Evolutionary conservation across 441 rosid species (phyloP).

Genomic region (Kokia cookei): DNA sequence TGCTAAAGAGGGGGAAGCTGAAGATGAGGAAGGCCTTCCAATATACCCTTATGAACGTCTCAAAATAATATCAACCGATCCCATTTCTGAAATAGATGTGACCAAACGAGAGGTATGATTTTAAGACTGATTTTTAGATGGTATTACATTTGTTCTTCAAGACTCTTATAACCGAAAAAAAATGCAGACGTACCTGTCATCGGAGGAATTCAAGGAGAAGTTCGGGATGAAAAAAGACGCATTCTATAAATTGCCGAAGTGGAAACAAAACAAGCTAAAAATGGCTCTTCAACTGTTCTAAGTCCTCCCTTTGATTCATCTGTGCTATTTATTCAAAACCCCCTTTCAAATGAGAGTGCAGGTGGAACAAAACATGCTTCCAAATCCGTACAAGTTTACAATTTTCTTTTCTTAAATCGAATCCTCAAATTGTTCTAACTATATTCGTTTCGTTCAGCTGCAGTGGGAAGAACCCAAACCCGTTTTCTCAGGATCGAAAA

Average conservation of each 20-base stretch:
- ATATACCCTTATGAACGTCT: slow-evolving; percentile 78
- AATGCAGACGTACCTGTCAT: slow-evolving; percentile 74
- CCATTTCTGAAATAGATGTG: slow-evolving; percentile 71
- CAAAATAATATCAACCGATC: slow-evolving; percentile 56
- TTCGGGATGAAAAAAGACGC: slow-evolving; percentile 81
- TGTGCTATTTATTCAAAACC: slow-evolving; percentile 13
- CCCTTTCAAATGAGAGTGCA: slow-evolving; percentile 23
- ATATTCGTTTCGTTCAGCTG: slow-evolving; percentile 13
- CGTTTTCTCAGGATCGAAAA: slow-evolving; percentile 29
- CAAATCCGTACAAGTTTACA: slow-evolving; percentile 13
- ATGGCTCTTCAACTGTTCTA: slow-evolving; percentile 78
- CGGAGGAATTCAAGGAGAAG: slow-evolving; percentile 83
- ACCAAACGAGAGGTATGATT: slow-evolving; percentile 82
- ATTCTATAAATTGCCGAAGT: slow-evolving; percentile 85
- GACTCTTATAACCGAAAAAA: slow-evolving; percentile 9
- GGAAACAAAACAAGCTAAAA: slow-evolving; percentile 99
- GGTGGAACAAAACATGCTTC: slow-evolving; percentile 32
- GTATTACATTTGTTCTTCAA: slow-evolving; percentile 11
- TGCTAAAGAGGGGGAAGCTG: slow-evolving; percentile 75
- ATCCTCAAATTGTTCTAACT: slow-evolving; percentile 3
- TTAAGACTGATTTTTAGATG: slow-evolving; percentile 7
- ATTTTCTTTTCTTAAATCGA: neutral
- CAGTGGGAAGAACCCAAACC: slow-evolving; percentile 19
- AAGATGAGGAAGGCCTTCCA: slow-evolving; percentile 82
- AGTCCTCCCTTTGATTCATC: slow-evolving; percentile 8